A percentile compares a stretch with the other conserved stretches of the same genome.
These are phyloP conservation scores for Dendrocalamus latiflorus DNA, from an alignment of 202 grass and related monocot species.

Conservation along the genomic window DNA sequence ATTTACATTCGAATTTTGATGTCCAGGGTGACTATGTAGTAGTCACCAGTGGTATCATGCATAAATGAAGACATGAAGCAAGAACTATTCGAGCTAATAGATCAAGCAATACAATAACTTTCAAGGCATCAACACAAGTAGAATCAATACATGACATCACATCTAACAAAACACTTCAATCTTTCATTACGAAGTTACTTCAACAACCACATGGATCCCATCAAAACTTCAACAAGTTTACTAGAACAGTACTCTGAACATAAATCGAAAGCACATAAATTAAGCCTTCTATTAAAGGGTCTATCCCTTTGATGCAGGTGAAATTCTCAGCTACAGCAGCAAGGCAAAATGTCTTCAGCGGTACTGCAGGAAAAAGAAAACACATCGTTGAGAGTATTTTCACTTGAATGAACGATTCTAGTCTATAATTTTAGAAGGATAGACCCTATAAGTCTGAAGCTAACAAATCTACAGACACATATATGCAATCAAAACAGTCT, in stretches of 20 bases:
- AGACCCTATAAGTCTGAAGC: background rate
- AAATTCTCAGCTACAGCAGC: background rate
- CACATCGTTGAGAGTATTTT: background rate
- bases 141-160: background rate
- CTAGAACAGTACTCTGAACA: slow-evolving; percentile 9
- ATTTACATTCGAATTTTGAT: background rate
- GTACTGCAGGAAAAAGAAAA: slow-evolving; percentile 38
- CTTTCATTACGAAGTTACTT: slow-evolving; percentile 4
- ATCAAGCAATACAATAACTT: background rate
- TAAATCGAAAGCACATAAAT: slow-evolving; percentile 15
- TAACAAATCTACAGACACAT: background rate
- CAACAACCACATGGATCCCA: background rate
- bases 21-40: too few relatives aligned
- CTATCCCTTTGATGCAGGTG: background rate
- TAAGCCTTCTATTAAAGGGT: background rate
- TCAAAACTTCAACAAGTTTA: slow-evolving; percentile 21
- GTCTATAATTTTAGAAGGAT: background rate
- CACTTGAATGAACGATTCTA: background rate
- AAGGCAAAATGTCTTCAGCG: slow-evolving; percentile 22
- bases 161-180: background rate
- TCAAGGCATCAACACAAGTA: background rate
- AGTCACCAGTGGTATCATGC: background rate
- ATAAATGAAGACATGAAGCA: background rate
- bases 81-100: background rate
- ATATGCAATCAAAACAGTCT: background rate